Percentiles rank a stretch among this genome's conserved stretches.
These are phyloP conservation scores for Zygoascus flipseniorum DNA, from an alignment of 805 yeast genomes.

Conservation along the genomic window DNA sequence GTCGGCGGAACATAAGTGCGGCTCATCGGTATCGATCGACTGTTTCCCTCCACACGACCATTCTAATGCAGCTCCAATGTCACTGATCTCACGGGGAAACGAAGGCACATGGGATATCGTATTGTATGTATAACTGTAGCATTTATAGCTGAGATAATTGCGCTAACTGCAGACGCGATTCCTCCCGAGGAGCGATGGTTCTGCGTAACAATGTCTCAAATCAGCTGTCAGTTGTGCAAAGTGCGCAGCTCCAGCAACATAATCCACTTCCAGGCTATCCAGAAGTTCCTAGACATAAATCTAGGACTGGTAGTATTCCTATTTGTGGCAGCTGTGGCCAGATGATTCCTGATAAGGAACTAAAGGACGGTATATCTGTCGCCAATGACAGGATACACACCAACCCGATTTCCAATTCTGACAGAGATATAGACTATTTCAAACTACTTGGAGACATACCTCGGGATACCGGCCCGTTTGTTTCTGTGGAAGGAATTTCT, in stretches of 20 bases:
- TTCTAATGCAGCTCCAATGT: conserved; percentile 3
- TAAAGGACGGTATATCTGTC: background rate
- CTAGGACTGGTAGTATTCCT: background rate
- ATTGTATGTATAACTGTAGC: conserved; percentile 7
- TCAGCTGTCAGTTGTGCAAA: conserved; percentile 10
- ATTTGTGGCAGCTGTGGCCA: conserved; percentile 15
- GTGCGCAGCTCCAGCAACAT: background rate
- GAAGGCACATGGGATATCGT: conserved; percentile 13
- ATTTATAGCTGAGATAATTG: background rate
- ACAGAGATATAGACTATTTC: conserved; percentile 14
- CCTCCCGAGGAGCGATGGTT: conserved; percentile 12
- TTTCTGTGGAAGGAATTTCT: conserved; percentile 12
- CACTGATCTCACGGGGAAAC: conserved; percentile 9
- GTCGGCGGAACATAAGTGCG: too few relatives aligned
- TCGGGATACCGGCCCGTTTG: background rate
- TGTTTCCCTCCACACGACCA: too few relatives aligned
- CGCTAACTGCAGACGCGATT: conserved; percentile 8
- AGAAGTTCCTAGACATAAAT: background rate
- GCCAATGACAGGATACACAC: background rate
- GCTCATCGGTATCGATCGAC: too few relatives aligned
- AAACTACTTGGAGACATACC: conserved; percentile 11
- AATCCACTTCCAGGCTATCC: background rate
- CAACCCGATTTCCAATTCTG: background rate
- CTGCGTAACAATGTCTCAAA: conserved; percentile 12
- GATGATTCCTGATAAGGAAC: background rate